Evolutionary conservation across 805 yeast genomes (phyloP), one percentile per base, ranked within the genome.

Genomic region (Schwanniomyces vanrijiae): DNA sequence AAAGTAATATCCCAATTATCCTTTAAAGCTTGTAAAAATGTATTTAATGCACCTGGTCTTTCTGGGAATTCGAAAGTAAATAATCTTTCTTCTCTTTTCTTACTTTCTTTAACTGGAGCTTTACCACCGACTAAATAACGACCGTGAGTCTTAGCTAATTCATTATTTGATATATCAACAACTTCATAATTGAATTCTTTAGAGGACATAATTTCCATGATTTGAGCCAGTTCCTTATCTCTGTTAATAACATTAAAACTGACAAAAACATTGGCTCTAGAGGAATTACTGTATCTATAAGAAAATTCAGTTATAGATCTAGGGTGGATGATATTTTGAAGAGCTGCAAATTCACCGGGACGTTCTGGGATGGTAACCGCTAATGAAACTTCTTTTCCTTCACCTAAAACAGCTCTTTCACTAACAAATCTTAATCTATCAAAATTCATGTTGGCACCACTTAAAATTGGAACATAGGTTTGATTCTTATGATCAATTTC

Each of bases 391-490:
- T 94, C 99, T 56, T 86, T 88, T 46, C 98, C 99, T 65, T 92
- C 98, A 70, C 99, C 99, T n/a, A 94, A 77, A 43, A 89, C 95
- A 11, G 99, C 97, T 68, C 99, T 85, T 68, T 94, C 99, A 48
- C 96, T 82, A 18, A 94, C 97, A 66, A 94, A 94, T 64, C 99
- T 80, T 59, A 94, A 76, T 59, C 99, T 80, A 68, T 92, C 99
- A 63, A 94, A 94, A 72, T 95, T 92, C 96, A 94, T 91, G 69
- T 94, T 94, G 29, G 99, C 99, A 49, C 99, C 99, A 18, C 96
- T 86, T 47, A 94, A 75, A 19, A 94, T 78, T 5, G 97, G 92
- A 34, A 88, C 86, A 59, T 89, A 90, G 1, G 89, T 83, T 52
- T 83, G 80, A 42, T 75, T 69, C 3, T 82, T 69, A 59, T 88